Base-by-base conservation (phyloP, 208 protist species). In the Wallacemonas sp. region DNA sequence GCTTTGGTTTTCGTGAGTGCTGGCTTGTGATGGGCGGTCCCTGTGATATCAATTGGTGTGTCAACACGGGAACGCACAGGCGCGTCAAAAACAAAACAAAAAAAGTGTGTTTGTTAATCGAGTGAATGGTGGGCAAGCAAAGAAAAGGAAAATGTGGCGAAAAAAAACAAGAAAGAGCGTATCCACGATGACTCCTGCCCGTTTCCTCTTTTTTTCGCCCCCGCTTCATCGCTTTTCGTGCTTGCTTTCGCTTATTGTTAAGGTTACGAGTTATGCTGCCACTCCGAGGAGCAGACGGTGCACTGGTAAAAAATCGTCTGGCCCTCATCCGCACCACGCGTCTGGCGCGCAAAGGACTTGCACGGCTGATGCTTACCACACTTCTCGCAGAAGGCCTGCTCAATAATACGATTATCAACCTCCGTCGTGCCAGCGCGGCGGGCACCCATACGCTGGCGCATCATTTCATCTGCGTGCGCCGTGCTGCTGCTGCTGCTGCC, bases 231-330 rank as follows among this genome's bases (percentile, higher is more conserved):
- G 62, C 12, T 28, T 57, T 70, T 12, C 38, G 29, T 55, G 38
- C 70, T 41, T 42, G 22, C 61, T 52, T 57, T 57, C 33, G 20
- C 29, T 70, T 85, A n/a, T n/a, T n/a, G n/a, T n/a, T n/a, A n/a
- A n/a, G n/a, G n/a, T n/a, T n/a, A 97, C n/a, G 93, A 97, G 65
- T 96, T 95, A 48, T 90, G 82, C 76, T 93, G 88, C 93, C 93
- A 97, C 78, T 91, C 85, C 5, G 73, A 74, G 20, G 49, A n/a
- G 67, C 93, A 97, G 52, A 81, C 82, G 22, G 89, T 94, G 69
- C 93, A 97, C 75, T 92, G 82, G 55, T 87, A 96, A 61, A 96
- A 96, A 61, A 95, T 92, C 1, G 93, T 97, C 72, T 97, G 93
- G 7, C 93, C 93, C 67, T 97, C 93, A 79, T 97, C 93, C 1